Conservation (phyloP, 179 eudicot species). For the Patellifolia procumbens region DNA sequence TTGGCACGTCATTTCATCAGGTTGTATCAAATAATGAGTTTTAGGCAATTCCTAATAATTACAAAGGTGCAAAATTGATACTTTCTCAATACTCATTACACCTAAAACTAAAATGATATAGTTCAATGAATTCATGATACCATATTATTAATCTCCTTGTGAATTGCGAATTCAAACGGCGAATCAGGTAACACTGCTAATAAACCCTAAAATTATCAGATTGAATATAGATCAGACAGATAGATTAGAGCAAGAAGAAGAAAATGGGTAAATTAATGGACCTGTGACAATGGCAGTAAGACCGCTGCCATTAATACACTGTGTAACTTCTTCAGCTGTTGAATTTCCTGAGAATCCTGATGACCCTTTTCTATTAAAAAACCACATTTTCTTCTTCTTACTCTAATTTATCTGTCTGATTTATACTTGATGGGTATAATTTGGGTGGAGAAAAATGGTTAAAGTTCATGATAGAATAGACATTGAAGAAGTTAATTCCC, state of each 20-base stretch:
- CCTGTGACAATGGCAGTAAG: constrained; percentile 54
- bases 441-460: neutral
- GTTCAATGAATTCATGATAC: neutral
- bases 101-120: neutral
- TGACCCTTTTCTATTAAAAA: constrained; percentile 37
- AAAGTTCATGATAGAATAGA: neutral
- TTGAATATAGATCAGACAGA: neutral
- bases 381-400: constrained; percentile 35
- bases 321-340: constrained; percentile 50
- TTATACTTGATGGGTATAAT: neutral
- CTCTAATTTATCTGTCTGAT: neutral
- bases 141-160: no score
- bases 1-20: neutral
- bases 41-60: neutral
- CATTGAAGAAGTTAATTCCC: neutral
- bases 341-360: constrained; percentile 37
- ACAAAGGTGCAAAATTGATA: neutral
- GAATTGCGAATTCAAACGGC: no score
- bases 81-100: neutral
- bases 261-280: neutral
- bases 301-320: constrained; percentile 38
- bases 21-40: neutral
- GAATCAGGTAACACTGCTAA: no score
- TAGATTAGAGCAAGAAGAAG: neutral
- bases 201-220: neutral